These are phyloP conservation scores for Porcisia hertigi DNA, from an alignment of 208 protist species.

Conservation along the genomic window DNA sequence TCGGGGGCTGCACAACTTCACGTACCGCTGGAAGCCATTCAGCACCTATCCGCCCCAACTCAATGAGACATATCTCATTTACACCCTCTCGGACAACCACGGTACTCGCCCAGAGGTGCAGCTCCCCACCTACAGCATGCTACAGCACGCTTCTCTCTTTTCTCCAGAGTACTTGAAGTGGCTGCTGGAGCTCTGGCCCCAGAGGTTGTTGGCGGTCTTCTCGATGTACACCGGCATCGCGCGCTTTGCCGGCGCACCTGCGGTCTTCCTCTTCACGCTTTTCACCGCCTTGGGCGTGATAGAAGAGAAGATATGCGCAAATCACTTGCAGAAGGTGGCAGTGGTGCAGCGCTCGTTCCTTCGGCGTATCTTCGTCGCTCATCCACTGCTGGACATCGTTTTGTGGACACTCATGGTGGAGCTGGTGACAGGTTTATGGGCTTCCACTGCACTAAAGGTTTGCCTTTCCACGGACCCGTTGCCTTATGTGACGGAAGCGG, in stretches of 20 bases:
- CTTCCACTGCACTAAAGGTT: constrained; percentile 35
- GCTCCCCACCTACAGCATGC: constrained; percentile 37
- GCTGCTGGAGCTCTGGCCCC: constrained; percentile 48
- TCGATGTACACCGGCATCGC: constrained; percentile 56
- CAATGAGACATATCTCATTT: constrained; percentile 69
- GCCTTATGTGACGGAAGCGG: constrained; percentile 39
- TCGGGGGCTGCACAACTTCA: constrained; percentile 33
- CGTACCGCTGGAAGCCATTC: constrained; percentile 73
- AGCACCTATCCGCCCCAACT: constrained; percentile 45
- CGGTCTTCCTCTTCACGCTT: constrained; percentile 48
- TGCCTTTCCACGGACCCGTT: constrained; percentile 46
- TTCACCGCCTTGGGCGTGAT: constrained; percentile 35
- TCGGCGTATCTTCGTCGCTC: constrained; percentile 22
- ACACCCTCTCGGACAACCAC: constrained; percentile 39
- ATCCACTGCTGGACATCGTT: constrained; percentile 28
- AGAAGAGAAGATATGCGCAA: constrained; percentile 22
- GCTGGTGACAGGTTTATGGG: constrained; percentile 32
- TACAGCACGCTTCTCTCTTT: constrained; percentile 15
- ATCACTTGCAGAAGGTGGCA: constrained; percentile 9
- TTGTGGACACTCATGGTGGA: constrained; percentile 44
- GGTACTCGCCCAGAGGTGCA: constrained; percentile 33
- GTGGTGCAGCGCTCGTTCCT: constrained; percentile 21
- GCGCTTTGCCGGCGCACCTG: constrained; percentile 40
- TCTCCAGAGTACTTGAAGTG: constrained; percentile 28
- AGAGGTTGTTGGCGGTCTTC: constrained; percentile 63